Percentiles rank a stretch among this genome's conserved stretches.
phyloP scores from a whole-genome alignment of 441 rosid genomes.

The Corymbia citriodora region DNA sequence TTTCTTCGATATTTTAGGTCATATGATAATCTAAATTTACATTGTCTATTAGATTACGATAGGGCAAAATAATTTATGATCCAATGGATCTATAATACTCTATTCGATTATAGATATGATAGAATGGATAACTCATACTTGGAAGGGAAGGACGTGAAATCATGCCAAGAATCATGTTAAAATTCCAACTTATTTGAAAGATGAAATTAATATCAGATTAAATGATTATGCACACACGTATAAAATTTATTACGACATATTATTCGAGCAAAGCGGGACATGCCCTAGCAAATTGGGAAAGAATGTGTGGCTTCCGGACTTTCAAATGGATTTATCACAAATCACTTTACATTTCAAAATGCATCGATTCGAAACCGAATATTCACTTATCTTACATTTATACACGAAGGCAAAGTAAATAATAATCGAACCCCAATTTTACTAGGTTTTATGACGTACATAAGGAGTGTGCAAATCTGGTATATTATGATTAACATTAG shows the following conservation, averaged over 20 bases:
- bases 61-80: background rate
- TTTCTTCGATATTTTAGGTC: background rate
- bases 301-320: background rate
- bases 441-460: background rate
- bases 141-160: background rate
- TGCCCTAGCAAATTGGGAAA: background rate
- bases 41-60: background rate
- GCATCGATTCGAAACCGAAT: background rate
- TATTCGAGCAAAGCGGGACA: background rate
- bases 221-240: background rate
- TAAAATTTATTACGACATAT: background rate
- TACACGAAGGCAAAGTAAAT: background rate
- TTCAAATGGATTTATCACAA: background rate
- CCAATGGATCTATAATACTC: background rate
- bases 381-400: background rate
- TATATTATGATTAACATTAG: accelerated
- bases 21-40: background rate
- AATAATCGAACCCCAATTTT: too few species aligned
- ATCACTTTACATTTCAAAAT: background rate
- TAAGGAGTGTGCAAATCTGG: accelerated
- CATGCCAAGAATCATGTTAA: background rate
- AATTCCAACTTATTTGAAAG: background rate
- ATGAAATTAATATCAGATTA: background rate
- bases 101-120: too few species aligned
- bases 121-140: background rate